Base-by-base conservation (phyloP, 2,329 filamentous ascomycete species). In the Nectriaceae sp. region DNA sequence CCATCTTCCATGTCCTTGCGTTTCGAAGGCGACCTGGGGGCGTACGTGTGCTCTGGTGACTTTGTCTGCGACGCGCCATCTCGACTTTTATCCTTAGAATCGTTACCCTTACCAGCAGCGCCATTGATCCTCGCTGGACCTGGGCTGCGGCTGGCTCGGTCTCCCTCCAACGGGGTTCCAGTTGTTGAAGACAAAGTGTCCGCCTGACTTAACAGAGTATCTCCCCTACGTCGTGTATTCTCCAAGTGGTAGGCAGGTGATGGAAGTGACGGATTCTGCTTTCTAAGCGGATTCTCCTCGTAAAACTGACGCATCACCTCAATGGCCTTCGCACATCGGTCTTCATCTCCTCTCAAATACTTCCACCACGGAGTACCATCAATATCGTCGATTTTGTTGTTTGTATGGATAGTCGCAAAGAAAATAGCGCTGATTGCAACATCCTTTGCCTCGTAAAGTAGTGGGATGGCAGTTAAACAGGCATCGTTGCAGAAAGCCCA, bases 401-500 rank as follows among this genome's bases (percentile, higher is more conserved):
- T 78, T 24, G 84, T 88, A 61, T 91, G 86, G 37, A 85, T 84
- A 49, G 89, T 88, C 5, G 89, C 90, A 51, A 93, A 94, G 71
- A 95, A 97, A 21, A 99, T 81, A 16, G 91, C 87, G 21, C 85
- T 87, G 24, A 93, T 88, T 15, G 93, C 91, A 44, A 97, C 89
- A 33, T 90, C 89, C 35, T 85, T 82, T 15, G 90, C 83, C 18
- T 84, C 83, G 67, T 92, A 88, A 22, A 95, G 77, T 3, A 99
- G 79, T 50, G 92, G 95, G 41, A 97, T 77, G 35, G 87, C 83
- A 1, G 93, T 97, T 51, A 93, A 83, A 56, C 85, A 89, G 18
- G 88, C 88, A 70, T 99, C 94, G 65, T 95, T 97, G 54, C 96
- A 84, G 63, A 97, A 97, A 0, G 90, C 88, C 91, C 94, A 97